Evolutionary conservation across 768 basidiomycete genomes (phyloP).

Genomic region (Mycena capillaripes): DNA sequence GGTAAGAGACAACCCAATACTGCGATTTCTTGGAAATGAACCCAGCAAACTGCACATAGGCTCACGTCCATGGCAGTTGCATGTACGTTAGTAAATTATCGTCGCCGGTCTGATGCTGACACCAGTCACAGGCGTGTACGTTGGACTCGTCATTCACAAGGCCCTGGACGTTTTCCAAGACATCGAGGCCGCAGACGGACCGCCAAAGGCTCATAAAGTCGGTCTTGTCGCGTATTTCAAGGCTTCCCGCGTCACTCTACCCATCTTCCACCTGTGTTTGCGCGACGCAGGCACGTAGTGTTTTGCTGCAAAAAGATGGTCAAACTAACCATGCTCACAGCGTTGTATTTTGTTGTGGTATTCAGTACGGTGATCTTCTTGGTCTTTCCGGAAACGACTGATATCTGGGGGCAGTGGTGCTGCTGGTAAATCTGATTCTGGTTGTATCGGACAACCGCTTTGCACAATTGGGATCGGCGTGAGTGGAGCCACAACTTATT

Average conservation of each 20-base stretch:
- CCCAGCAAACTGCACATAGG: background rate
- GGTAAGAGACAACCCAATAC: background rate
- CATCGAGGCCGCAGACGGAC: background rate
- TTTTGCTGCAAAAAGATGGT: background rate
- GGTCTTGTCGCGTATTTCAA: background rate
- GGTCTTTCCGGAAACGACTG: background rate
- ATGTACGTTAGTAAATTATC: background rate
- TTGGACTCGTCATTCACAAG: background rate
- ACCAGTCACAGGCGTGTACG: background rate
- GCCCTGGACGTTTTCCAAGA: background rate
- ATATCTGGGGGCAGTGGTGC: background rate
- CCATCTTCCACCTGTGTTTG: background rate
- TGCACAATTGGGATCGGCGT: constrained; percentile 10
- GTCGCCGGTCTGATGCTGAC: background rate
- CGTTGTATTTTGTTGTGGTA: constrained; percentile 4
- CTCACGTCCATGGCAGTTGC: constrained; percentile 12
- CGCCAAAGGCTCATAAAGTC: background rate
- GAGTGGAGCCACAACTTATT: background rate
- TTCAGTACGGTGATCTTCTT: constrained; percentile 3
- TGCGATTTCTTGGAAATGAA: background rate
- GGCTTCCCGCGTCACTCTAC: background rate
- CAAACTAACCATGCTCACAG: background rate
- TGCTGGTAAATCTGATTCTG: constrained; percentile 1
- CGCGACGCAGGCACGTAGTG: constrained; percentile 1
- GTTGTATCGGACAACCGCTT: constrained; percentile 4